phyloP scores from a whole-genome alignment of 176 grass and related monocot genomes.

The Melocanna baccifera region DNA sequence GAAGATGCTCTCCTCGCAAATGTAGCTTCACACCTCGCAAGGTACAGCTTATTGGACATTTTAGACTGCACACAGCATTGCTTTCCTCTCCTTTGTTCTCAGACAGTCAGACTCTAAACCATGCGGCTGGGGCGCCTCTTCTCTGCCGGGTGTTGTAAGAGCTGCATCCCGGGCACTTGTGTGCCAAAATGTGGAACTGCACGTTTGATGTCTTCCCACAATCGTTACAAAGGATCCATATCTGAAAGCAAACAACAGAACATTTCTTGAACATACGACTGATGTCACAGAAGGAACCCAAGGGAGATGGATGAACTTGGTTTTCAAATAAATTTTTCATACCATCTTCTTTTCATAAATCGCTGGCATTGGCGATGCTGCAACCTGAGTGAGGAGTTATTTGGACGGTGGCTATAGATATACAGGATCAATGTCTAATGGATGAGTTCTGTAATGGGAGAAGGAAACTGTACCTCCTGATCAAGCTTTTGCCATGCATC shows the following conservation, averaged over 20 bases:
- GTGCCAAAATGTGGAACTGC: constrained; percentile 64
- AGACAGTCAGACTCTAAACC: constrained; percentile 26
- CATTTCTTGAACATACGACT: background rate
- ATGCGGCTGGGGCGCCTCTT: constrained; percentile 31
- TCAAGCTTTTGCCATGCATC: constrained; percentile 66
- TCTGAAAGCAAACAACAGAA: constrained; percentile 25
- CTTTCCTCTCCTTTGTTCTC: too few species aligned
- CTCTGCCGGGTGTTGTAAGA: constrained; percentile 82
- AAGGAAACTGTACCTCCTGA: constrained; percentile 50
- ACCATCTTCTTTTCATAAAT: constrained; percentile 79
- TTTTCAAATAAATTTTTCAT: constrained; percentile 1
- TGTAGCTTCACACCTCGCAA: background rate
- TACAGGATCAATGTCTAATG: background rate
- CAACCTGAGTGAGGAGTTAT: constrained; percentile 46
- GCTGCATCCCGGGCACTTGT: constrained; percentile 68
- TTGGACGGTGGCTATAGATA: background rate
- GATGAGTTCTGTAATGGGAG: background rate
- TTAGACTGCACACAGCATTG: background rate
- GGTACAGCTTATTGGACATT: constrained; percentile 3
- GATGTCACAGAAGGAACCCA: too few species aligned
- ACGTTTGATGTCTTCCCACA: constrained; percentile 57
- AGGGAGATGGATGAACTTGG: background rate
- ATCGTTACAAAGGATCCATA: constrained; percentile 87
- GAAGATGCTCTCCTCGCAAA: background rate
- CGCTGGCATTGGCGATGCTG: constrained; percentile 63